Percentiles rank a stretch among this genome's conserved stretches.
Conservation (phyloP, 345 rosid species). For the Psidium guajava region DNA sequence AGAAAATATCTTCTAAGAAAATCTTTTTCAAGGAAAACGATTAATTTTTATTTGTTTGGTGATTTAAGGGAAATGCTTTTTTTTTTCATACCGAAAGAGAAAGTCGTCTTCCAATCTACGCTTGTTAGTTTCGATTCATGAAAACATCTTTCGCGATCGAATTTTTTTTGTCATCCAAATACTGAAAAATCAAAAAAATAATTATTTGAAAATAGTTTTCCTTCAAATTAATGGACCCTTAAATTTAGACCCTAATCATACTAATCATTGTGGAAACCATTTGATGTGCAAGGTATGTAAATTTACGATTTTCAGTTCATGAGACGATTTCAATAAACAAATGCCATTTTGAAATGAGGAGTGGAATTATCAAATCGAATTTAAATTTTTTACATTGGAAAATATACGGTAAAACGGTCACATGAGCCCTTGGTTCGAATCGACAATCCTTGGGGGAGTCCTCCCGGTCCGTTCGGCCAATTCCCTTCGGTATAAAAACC, state of each 20-base stretch:
- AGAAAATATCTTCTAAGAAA: background rate
- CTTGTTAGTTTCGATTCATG: too few species aligned
- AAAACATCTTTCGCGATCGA: too few species aligned
- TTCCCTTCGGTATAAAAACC: background rate
- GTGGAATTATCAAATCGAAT: background rate
- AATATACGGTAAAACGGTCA: background rate
- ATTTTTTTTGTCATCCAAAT: too few species aligned
- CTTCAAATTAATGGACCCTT: rapidly evolving
- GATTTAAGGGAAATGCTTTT: background rate
- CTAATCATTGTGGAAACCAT: background rate
- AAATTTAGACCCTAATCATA: background rate
- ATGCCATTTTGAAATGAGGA: background rate
- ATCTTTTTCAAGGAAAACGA: background rate
- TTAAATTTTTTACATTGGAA: background rate
- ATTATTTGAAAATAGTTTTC: too few species aligned
- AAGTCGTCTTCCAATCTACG: too few species aligned
- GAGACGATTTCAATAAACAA: background rate
- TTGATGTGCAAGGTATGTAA: background rate
- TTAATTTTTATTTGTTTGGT: background rate
- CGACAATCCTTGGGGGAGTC: background rate
- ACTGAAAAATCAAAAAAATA: too few species aligned
- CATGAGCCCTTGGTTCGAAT: background rate
- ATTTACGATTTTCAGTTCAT: background rate
- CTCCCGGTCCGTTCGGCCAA: background rate
- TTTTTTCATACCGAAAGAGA: too few species aligned